phyloP scores from a whole-genome alignment of 495 filamentous ascomycete genomes.

The Lasiosphaeria ovina region DNA sequence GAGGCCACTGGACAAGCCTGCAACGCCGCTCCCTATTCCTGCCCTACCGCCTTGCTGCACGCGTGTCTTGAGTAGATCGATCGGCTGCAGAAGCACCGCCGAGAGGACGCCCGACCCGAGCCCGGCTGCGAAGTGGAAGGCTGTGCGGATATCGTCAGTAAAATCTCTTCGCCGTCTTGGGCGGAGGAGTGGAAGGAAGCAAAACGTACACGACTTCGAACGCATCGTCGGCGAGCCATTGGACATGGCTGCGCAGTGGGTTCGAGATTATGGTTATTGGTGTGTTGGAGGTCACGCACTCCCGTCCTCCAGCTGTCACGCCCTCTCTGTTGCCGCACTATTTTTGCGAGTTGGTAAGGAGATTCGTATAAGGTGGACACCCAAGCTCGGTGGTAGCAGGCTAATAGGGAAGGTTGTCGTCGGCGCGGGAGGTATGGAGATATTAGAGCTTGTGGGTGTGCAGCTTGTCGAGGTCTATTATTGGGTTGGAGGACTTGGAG shows the following conservation, averaged over 20 bases:
- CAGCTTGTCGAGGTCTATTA: background rate
- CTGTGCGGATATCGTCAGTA: slow-evolving; percentile 23
- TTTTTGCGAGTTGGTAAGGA: background rate
- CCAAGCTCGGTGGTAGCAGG: background rate
- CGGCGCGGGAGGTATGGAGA: background rate
- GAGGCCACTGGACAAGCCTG: too few relatives aligned
- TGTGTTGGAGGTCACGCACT: background rate
- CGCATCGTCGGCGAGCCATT: slow-evolving; percentile 33
- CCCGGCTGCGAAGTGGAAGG: slow-evolving; percentile 86
- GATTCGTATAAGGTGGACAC: background rate
- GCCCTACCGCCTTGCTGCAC: slow-evolving; percentile 68
- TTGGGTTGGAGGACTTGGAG: background rate
- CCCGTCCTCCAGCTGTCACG: too few relatives aligned
- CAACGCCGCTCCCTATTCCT: too few relatives aligned
- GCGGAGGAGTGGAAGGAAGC: background rate
- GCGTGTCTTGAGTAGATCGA: slow-evolving; percentile 94
- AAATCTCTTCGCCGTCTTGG: background rate
- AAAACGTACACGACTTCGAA: slow-evolving; percentile 34
- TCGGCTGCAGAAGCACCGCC: slow-evolving; percentile 88
- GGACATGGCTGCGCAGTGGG: slow-evolving; percentile 30
- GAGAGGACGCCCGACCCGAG: slow-evolving; percentile 82
- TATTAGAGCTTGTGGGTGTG: background rate
- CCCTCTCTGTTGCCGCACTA: background rate
- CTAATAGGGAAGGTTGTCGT: background rate
- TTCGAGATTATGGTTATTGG: background rate